These are phyloP conservation scores for Setaria italica DNA, from an alignment of 202 grass and related monocot species.

Conservation along the genomic window DNA sequence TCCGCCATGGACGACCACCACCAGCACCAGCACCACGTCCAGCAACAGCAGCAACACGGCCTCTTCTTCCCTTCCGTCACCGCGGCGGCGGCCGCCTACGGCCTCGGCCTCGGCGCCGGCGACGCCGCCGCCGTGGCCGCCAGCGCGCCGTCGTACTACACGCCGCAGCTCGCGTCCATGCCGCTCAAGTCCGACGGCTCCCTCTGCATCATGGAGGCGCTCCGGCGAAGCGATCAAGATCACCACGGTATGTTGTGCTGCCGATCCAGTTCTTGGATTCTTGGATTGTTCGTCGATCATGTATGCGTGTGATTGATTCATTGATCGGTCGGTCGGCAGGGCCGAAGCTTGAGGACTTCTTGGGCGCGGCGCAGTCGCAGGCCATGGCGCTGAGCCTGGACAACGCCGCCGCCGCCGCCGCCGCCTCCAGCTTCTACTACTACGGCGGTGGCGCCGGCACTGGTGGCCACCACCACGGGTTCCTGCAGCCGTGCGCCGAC, in stretches of 20 bases:
- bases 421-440: conserved; percentile 76
- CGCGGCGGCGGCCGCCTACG: conserved; percentile 5
- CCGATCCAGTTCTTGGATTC: background rate
- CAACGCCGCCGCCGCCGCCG: conserved; percentile 35
- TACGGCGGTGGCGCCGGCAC: conserved; percentile 40
- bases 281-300: conserved; percentile 7
- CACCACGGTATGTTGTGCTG: conserved; percentile 35
- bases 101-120: conserved; percentile 44
- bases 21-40: conserved; percentile 54
- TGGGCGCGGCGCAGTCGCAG: conserved; percentile 73
- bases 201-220: conserved; percentile 98
- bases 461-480: background rate
- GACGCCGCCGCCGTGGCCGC: conserved; percentile 17
- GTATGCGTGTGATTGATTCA: conserved; percentile 42
- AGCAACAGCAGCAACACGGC: conserved; percentile 44
- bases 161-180: conserved; percentile 87
- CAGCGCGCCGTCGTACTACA: conserved; percentile 64
- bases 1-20: conserved; percentile 53
- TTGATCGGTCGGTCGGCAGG: conserved; percentile 44
- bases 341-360: conserved; percentile 95
- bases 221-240: conserved; percentile 65
- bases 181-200: conserved; percentile 95
- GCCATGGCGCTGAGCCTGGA: conserved; percentile 88
- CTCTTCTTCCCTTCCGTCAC: conserved; percentile 56
- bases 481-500: conserved; percentile 46